Evolutionary conservation across 495 filamentous ascomycete genomes (phyloP), one percentile per base, ranked within the genome.

Genomic region (Penicillium psychrofluorescens): DNA sequence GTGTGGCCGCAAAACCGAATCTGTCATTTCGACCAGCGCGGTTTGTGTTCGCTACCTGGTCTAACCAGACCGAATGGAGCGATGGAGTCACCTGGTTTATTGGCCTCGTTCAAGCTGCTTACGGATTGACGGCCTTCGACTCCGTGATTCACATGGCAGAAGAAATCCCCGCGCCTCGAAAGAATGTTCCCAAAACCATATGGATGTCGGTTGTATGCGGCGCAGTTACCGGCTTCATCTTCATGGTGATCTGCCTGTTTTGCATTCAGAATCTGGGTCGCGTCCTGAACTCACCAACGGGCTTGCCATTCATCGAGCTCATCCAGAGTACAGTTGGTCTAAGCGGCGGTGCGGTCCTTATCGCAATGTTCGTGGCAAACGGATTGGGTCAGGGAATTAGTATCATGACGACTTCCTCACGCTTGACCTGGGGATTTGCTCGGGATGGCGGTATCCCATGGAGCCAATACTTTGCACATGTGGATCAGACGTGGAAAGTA

Each of bases 191-290:
- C 1, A 51, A 53, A 6, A 62, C 64, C 11, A 67, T 71, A 33
- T 64, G 56, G 43, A 50, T 68, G 0, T 54, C 63, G 2, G 62
- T 71, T 11, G 42, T 64, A 1, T 56, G 55, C 14, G 67, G 67
- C 80, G 39, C 84, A 10, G 39, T 70, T 10, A 66, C 58, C 14
- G 81, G 84, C 0, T 85, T 88, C 50, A 68, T 76, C 51, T 86
- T 85, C 58, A 76, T 82, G 51, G 76, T 90, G 36, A 75, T 84
- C 12, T 72, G 88, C 36, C 77, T 84, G 41, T 90, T 89, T 58
- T 72, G 73, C 43, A 85, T 90, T 49, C 81, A 71, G 36, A 73
- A 83, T 38, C 60, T 88, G 35, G 61, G 70, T 15, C 65, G 66
- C 1, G 72, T 89, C 8, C 66, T 82, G 48, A 58, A 67, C 34